These are phyloP conservation scores for Mycena belliarum DNA, from an alignment of 768 basidiomycete species.

Conservation along the genomic window DNA sequence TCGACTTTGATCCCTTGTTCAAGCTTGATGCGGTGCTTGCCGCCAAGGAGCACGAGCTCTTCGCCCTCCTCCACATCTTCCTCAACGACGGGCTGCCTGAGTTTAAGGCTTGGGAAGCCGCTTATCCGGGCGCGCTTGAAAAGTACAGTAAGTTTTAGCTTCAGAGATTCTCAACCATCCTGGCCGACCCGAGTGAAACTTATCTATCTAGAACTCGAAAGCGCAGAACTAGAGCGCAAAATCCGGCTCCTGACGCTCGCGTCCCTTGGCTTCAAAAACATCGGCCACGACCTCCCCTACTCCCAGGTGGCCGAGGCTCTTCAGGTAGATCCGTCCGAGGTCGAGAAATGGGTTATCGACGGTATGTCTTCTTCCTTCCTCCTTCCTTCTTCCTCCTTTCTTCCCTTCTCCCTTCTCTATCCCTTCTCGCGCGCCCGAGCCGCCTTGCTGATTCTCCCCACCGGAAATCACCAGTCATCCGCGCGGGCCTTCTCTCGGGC, in stretches of 20 bases:
- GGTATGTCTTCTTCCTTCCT: constrained; percentile 52
- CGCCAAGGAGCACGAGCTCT: constrained; percentile 69
- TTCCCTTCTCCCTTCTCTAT: no score
- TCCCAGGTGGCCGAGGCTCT: constrained; percentile 65
- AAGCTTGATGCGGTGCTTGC: constrained; percentile 71
- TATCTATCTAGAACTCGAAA: constrained; percentile 55
- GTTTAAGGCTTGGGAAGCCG: constrained; percentile 59
- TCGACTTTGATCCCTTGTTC: constrained; percentile 82
- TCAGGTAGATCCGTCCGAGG: constrained; percentile 62
- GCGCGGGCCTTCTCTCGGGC: constrained; percentile 74
- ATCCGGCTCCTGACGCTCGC: constrained; percentile 77
- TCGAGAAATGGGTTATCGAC: constrained; percentile 89
- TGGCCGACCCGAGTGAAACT: background rate
- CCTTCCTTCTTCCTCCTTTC: no score
- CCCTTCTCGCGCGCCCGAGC: background rate
- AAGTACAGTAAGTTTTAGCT: constrained; percentile 53
- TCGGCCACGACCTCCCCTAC: constrained; percentile 76
- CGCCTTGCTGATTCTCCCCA: constrained; percentile 1
- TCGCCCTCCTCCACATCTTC: constrained; percentile 76
- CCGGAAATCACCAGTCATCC: constrained; percentile 63
- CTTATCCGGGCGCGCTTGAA: constrained; percentile 48
- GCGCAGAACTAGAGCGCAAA: constrained; percentile 68
- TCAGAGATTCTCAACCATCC: background rate
- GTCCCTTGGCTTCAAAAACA: constrained; percentile 73
- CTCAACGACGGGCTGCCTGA: constrained; percentile 63